These are phyloP conservation scores for Cladosporium sp. DNA, from an alignment of 2,329 filamentous ascomycete genomes.

Conservation along the genomic window DNA sequence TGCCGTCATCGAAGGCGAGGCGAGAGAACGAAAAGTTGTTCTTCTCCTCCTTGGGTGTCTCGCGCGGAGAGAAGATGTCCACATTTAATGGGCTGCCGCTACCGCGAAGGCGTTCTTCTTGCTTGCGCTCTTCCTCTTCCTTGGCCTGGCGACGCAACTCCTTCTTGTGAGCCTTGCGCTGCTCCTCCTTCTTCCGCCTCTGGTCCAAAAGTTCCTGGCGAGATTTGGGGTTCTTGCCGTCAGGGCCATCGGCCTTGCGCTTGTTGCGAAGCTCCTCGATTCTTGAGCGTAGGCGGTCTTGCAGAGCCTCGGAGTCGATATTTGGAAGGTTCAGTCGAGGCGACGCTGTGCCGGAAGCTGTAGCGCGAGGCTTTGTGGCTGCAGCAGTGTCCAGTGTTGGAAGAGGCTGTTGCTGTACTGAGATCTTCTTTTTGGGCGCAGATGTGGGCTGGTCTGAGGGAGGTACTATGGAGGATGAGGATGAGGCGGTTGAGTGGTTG, in stretches of 20 bases:
- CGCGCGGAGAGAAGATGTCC: conserved; percentile 50
- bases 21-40: conserved; percentile 87
- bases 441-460: conserved; percentile 32
- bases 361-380: conserved; percentile 13
- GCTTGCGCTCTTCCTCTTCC: conserved; percentile 70
- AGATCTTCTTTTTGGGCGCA: conserved; percentile 24
- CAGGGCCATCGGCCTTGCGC: conserved; percentile 81
- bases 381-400: conserved; percentile 14
- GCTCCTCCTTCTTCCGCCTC: conserved; percentile 81
- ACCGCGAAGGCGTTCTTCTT: conserved; percentile 58
- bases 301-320: conserved; percentile 72
- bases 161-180: conserved; percentile 86
- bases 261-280: conserved; percentile 83
- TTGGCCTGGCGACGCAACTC: conserved; percentile 75
- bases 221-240: conserved; percentile 80
- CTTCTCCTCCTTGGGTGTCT: conserved; percentile 45
- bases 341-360: conserved; percentile 34
- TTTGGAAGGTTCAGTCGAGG: conserved; percentile 50
- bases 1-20: conserved; percentile 86
- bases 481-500: conserved; percentile 47
- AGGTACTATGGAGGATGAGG: conserved; percentile 49
- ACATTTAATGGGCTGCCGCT: conserved; percentile 58
- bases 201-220: conserved; percentile 91
- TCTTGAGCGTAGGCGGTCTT: conserved; percentile 75
- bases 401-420: conserved; percentile 17